These are phyloP conservation scores for Boletus sp. DNA, from an alignment of 1,284 basidiomycete genomes.

Conservation along the genomic window DNA sequence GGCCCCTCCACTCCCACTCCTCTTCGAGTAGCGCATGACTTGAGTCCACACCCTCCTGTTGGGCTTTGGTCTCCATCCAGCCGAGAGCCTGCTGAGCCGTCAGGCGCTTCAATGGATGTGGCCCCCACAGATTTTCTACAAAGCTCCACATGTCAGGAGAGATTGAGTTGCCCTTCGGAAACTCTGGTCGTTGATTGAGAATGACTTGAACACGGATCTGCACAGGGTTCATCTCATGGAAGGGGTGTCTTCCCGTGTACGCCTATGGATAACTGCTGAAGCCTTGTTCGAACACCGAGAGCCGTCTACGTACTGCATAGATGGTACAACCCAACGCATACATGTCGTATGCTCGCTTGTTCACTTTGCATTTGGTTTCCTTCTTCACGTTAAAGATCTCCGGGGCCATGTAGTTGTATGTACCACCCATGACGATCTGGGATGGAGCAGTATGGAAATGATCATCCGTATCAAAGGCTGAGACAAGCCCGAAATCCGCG, in stretches of 20 bases:
- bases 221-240: background rate
- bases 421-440: conserved; percentile 14
- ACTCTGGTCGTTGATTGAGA: conserved; percentile 4
- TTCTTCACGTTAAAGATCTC: conserved; percentile 16
- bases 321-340: conserved; percentile 32
- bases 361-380: conserved; percentile 15
- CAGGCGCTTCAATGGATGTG: conserved; percentile 14
- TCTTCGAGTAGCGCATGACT: conserved; percentile 11
- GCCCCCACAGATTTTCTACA: conserved; percentile 24
- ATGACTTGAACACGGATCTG: background rate
- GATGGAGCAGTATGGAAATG: conserved; percentile 13
- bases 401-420: conserved; percentile 24
- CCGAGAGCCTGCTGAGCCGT: conserved; percentile 20
- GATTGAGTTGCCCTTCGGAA: conserved; percentile 16
- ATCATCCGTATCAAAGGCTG: conserved; percentile 20
- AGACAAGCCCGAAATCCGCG: conserved; percentile 29
- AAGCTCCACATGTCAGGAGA: conserved; percentile 28
- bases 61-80: conserved; percentile 20
- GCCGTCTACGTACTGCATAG: conserved; percentile 21
- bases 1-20: conserved; percentile 22
- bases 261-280: conserved; percentile 8
- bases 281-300: background rate
- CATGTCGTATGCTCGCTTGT: conserved; percentile 28
- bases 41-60: conserved; percentile 7
- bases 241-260: conserved; percentile 19